phyloP scores from a whole-genome alignment of 441 rosid species.

The Macaranga tanarius region DNA sequence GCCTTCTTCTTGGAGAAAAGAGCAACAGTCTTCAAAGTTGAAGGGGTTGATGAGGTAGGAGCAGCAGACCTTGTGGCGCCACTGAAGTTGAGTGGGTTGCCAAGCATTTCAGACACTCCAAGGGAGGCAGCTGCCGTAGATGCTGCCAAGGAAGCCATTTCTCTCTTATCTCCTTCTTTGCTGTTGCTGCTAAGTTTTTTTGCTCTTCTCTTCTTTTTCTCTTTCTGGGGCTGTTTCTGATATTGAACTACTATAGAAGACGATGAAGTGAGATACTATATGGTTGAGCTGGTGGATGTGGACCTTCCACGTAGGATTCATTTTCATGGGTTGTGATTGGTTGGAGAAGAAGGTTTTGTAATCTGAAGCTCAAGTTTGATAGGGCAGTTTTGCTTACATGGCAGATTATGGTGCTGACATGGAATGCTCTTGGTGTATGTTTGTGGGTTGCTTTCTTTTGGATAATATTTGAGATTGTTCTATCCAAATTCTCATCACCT shows the following conservation, averaged over 20 bases:
- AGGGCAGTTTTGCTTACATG: constrained; percentile 45
- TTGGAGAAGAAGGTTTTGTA: constrained; percentile 34
- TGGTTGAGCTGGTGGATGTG: constrained; percentile 55
- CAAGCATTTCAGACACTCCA: constrained; percentile 81
- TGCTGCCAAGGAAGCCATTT: constrained; percentile 57
- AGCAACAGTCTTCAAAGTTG: constrained; percentile 70
- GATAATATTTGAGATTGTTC: constrained; percentile 27
- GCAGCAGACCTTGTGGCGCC: constrained; percentile 49
- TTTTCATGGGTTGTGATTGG: constrained; percentile 40
- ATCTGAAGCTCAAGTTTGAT: constrained; percentile 58
- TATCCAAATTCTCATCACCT: constrained; percentile 25
- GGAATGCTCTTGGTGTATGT: constrained; percentile 25
- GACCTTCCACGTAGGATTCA: constrained; percentile 47
- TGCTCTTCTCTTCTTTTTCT: neutral
- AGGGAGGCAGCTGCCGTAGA: constrained; percentile 66
- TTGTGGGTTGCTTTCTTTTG: neutral
- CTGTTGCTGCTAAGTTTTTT: neutral
- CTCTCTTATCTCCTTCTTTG: neutral
- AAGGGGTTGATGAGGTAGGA: constrained; percentile 51
- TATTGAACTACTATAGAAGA: neutral
- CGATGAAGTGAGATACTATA: constrained; percentile 41
- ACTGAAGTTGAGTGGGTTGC: constrained; percentile 67
- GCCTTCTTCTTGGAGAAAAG: constrained; percentile 81
- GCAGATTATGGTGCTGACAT: constrained; percentile 47
- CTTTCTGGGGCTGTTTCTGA: neutral